Percentiles rank a stretch among this genome's conserved stretches.
phyloP scores from a whole-genome alignment of 495 filamentous ascomycete species.

The Penicillium cataractarum region DNA sequence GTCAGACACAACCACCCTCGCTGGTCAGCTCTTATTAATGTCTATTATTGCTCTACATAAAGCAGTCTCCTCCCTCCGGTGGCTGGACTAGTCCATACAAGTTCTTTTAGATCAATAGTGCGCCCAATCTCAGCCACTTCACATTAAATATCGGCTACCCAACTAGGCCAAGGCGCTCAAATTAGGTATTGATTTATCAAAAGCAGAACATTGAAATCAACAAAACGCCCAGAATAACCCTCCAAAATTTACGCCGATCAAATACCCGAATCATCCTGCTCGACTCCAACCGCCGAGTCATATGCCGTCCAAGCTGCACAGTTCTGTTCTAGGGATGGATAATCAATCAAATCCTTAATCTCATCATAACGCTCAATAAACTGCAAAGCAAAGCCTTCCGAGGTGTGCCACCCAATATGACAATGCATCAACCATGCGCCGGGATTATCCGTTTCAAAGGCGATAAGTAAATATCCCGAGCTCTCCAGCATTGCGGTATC shows the following conservation, averaged over 20 bases:
- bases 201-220: background rate
- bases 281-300: background rate
- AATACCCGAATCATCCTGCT: conserved; percentile 16
- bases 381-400: conserved; percentile 15
- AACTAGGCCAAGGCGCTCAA: background rate
- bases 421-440: conserved; percentile 21
- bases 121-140: too few relatives aligned
- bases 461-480: conserved; percentile 5
- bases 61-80: too few relatives aligned
- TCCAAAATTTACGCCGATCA: background rate
- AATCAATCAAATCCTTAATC: conserved; percentile 11
- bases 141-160: background rate
- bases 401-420: conserved; percentile 20
- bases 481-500: conserved; percentile 4
- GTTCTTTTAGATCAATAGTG: too few relatives aligned
- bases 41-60: too few relatives aligned
- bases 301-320: conserved; percentile 12
- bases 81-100: too few relatives aligned
- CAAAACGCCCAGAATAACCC: background rate
- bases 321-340: conserved; percentile 20
- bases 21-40: background rate
- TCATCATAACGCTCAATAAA: conserved; percentile 16
- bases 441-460: conserved; percentile 17
- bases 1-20: background rate
- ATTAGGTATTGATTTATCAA: background rate